A percentile compares a stretch with the other conserved stretches of the same genome.
These are phyloP conservation scores for Candida hungchunana DNA, from an alignment of 805 yeast species.

Conservation along the genomic window DNA sequence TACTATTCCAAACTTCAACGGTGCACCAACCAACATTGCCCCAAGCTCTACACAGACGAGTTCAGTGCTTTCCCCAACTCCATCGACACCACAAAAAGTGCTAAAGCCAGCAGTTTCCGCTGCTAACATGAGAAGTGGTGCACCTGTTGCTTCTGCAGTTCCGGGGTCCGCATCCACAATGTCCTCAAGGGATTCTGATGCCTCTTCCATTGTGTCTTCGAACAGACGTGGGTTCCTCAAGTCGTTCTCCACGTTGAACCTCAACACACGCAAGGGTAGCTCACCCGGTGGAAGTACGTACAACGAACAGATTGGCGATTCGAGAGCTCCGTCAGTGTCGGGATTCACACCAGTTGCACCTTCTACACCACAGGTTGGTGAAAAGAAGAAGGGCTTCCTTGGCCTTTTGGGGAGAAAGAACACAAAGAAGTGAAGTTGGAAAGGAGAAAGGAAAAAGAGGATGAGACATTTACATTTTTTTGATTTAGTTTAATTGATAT, in stretches of 20 bases:
- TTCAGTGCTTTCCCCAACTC: too few relatives aligned
- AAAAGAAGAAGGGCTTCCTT: not conserved
- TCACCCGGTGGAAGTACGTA: not conserved
- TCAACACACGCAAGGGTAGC: slow-evolving; percentile 1
- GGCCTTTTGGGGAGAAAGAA: not conserved
- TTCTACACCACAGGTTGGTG: not conserved
- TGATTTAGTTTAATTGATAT: too few relatives aligned
- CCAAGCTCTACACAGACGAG: too few relatives aligned
- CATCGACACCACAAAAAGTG: too few relatives aligned
- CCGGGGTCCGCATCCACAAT: not conserved
- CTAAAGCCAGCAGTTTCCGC: too few relatives aligned
- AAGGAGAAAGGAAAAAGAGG: too few relatives aligned
- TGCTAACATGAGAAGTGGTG: too few relatives aligned
- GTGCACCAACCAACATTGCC: too few relatives aligned
- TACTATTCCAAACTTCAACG: too few relatives aligned
- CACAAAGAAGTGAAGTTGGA: not conserved
- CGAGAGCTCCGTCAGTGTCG: not conserved
- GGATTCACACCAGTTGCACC: not conserved
- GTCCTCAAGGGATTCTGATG: slow-evolving; percentile 1
- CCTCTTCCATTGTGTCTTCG: slow-evolving; percentile 1
- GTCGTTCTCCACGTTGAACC: slow-evolving; percentile 9
- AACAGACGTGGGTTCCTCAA: slow-evolving; percentile 10
- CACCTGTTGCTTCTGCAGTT: not conserved
- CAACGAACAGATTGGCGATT: not conserved
- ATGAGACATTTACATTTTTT: too few relatives aligned